Percentiles rank a stretch among this genome's conserved stretches.
Evolutionary conservation across 805 yeast genomes (phyloP).

Genomic region (Barnettozyma siamensis): DNA sequence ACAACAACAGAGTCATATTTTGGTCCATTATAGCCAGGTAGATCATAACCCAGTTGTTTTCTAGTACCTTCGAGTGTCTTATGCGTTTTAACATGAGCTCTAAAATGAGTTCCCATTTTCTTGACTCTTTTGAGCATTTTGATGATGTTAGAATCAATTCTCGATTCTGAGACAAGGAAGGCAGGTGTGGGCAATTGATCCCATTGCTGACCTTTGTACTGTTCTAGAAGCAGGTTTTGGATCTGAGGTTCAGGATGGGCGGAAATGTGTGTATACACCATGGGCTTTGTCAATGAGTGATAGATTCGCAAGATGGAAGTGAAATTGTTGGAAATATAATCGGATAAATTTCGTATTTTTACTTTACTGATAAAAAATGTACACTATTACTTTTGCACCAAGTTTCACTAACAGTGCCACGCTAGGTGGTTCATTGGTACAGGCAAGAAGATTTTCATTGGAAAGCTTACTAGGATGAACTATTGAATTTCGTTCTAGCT

Average conservation of each 20-base stretch:
- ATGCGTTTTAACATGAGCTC: slow-evolving; percentile 76
- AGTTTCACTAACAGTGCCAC: too few relatives aligned
- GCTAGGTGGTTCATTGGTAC: too few relatives aligned
- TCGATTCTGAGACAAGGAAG: slow-evolving; percentile 39
- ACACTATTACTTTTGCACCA: too few relatives aligned
- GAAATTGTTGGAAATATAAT: too few relatives aligned
- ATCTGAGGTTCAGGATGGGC: slow-evolving; percentile 16
- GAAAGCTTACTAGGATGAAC: too few relatives aligned
- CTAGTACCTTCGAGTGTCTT: slow-evolving; percentile 57
- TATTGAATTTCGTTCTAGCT: too few relatives aligned
- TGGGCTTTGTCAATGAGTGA: too few relatives aligned
- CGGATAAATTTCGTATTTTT: too few relatives aligned
- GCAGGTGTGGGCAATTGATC: slow-evolving; percentile 56
- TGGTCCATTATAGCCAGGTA: slow-evolving; percentile 24
- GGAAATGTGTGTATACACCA: background rate
- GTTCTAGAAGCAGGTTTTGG: slow-evolving; percentile 10
- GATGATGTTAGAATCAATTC: slow-evolving; percentile 37
- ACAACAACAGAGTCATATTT: slow-evolving; percentile 50
- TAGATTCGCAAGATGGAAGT: too few relatives aligned
- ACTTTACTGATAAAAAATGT: too few relatives aligned
- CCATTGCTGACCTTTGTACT: slow-evolving; percentile 38
- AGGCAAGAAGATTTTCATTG: too few relatives aligned
- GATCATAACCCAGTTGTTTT: slow-evolving; percentile 45
- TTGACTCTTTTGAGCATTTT: slow-evolving; percentile 40
- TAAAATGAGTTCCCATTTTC: slow-evolving; percentile 37